Evolutionary conservation across 2,329 filamentous ascomycete species (phyloP).

Genomic region (Penicillium sp.): DNA sequence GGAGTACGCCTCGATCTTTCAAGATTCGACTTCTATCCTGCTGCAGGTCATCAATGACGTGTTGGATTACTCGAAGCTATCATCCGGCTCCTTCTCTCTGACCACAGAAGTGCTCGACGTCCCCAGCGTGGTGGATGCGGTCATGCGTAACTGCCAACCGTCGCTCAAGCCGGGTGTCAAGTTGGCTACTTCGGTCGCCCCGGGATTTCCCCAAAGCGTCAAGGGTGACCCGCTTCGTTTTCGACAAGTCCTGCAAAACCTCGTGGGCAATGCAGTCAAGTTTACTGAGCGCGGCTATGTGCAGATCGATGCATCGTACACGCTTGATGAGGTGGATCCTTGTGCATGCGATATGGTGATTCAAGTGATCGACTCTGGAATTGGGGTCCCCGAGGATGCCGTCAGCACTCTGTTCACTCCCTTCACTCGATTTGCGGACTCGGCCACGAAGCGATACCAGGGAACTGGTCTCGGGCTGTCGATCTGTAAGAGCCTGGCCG

Average conservation of each 20-base stretch:
- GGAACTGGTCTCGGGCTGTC: slow-evolving; percentile 58
- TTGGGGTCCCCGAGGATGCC: slow-evolving; percentile 50
- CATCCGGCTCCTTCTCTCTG: slow-evolving; percentile 59
- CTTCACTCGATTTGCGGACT: slow-evolving; percentile 56
- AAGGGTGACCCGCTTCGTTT: slow-evolving; percentile 60
- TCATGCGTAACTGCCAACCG: slow-evolving; percentile 52
- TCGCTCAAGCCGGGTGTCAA: slow-evolving; percentile 48
- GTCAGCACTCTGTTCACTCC: slow-evolving; percentile 54
- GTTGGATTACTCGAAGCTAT: slow-evolving; percentile 64
- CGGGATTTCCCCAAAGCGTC: slow-evolving; percentile 50
- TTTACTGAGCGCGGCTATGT: slow-evolving; percentile 59
- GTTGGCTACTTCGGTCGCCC: slow-evolving; percentile 46
- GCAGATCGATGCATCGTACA: slow-evolving; percentile 43
- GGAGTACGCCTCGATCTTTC: slow-evolving; percentile 57
- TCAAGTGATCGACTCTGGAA: slow-evolving; percentile 55
- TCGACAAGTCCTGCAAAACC: slow-evolving; percentile 61
- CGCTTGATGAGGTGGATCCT: slow-evolving; percentile 41
- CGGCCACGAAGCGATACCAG: slow-evolving; percentile 53
- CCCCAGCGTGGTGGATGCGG: slow-evolving; percentile 44
- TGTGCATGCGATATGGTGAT: slow-evolving; percentile 49
- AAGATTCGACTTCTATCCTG: slow-evolving; percentile 58
- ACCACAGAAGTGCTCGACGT: slow-evolving; percentile 54
- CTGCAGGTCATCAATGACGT: slow-evolving; percentile 64
- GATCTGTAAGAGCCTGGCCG: slow-evolving; percentile 56
- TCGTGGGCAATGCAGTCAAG: slow-evolving; percentile 60